Base-by-base conservation (phyloP, 495 filamentous ascomycete species). In the Daldinia decipiens region DNA sequence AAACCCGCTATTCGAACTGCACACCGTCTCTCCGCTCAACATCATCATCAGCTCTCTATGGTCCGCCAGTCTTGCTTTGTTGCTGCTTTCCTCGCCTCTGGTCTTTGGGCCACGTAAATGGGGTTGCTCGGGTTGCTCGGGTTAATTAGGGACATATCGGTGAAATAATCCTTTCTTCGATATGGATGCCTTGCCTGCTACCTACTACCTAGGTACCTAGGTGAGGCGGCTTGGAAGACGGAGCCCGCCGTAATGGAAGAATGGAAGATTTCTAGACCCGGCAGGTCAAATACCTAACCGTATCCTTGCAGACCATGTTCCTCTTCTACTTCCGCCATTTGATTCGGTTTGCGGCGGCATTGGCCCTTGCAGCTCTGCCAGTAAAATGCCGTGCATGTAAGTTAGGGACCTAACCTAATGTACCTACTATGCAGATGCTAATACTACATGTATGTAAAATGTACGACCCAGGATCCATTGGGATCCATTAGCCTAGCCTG, bases 251-350 rank as follows among this genome's bases (percentile, higher is more conserved):
- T 36, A 32, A 65, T 59, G 59, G 60, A 61, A 68, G 38, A 68
- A 64, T 54, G 63, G 58, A 71, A 67, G 34, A 55, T 71, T 62
- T 67, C 62, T 62, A 70, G 71, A 67, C 62, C 50, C 54, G 71
- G 71, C 52, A 74, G 67, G 59, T 71, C 71, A 66, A 21, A 24
- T 21, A n/a, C n/a, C n/a, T n/a, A 47, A 47, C 19, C 8, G 4
- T 47, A 47, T 24, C 43, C 43, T 47, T 47, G 43, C 24, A 47
- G n/a, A 21, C 59, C 55, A 56, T 60, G 24, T 60, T 58, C 59
- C 58, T 55, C 50, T 54, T 36, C 66, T 19, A 17, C 55, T 66
- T 40, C 62, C 52, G 62, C 58, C 62, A 40, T 63, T 62, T 60
- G 27, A 34, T 24, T 74, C 68, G 67, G 68, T 58, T 74, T 60